Conservation (phyloP, 192 early-diverging fungal genomes). For the Gamsiella multidivaricata region DNA sequence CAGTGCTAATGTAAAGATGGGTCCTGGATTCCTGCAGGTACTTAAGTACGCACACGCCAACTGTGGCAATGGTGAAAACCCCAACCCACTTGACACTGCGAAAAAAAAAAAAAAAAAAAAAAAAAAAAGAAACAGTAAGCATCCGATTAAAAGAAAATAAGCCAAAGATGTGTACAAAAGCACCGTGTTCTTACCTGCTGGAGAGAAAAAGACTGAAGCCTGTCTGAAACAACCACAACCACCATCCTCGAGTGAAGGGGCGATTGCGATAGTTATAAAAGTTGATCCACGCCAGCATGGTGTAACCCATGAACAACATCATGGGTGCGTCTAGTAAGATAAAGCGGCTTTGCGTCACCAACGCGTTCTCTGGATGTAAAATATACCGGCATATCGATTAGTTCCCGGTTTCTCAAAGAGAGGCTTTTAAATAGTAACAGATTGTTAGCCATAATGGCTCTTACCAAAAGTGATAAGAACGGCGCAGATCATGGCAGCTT, state of each 20-base stretch:
- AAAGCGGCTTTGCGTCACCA: slow-evolving; percentile 90
- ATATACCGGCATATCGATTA: neutral
- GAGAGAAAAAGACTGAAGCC: slow-evolving; percentile 81
- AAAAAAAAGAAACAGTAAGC: neutral
- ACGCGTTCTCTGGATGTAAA: slow-evolving; percentile 77
- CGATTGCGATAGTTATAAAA: slow-evolving; percentile 81
- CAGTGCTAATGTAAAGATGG: slow-evolving; percentile 67
- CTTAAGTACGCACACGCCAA: slow-evolving; percentile 86
- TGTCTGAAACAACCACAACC: slow-evolving; percentile 85
- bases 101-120: neutral
- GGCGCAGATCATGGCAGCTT: slow-evolving; percentile 80
- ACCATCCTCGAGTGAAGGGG: slow-evolving; percentile 87
- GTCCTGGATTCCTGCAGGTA: slow-evolving; percentile 90
- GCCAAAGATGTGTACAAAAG: no score
- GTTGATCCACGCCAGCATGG: slow-evolving; percentile 87
- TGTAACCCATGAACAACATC: slow-evolving; percentile 84
- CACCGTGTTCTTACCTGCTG: slow-evolving; percentile 49
- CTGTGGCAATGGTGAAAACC: slow-evolving; percentile 83
- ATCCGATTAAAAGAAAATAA: neutral
- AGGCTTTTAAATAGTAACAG: no score
- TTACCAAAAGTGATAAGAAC: slow-evolving; percentile 85
- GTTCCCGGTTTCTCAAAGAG: neutral
- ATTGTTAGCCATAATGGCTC: neutral
- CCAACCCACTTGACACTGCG: slow-evolving; percentile 94
- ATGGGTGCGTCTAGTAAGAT: slow-evolving; percentile 93